Evolutionary conservation across 352 stramenopile species (phyloP).

Genomic region (Phytopythium oedochilum): DNA sequence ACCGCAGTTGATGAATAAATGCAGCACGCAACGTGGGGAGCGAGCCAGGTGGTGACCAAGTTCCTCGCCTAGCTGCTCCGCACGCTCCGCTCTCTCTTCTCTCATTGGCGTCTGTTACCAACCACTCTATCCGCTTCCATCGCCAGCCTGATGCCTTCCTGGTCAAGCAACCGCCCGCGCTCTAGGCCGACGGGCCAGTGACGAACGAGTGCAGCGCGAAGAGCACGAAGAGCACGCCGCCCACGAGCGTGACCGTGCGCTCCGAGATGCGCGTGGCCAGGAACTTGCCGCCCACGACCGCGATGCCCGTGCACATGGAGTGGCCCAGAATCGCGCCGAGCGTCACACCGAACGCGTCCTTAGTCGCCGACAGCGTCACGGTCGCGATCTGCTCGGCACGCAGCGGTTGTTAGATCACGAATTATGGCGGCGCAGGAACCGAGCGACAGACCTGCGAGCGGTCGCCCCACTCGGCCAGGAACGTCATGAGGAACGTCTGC

Average conservation of each 20-base stretch:
- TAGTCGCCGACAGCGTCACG: slow-evolving; percentile 96
- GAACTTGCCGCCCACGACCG: slow-evolving; percentile 96
- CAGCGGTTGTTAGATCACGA: not conserved
- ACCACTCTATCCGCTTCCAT: not conserved
- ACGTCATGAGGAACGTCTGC: slow-evolving; percentile 97
- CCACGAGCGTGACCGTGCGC: slow-evolving; percentile 95
- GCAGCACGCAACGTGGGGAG: not conserved
- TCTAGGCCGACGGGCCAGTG: slow-evolving; percentile 55
- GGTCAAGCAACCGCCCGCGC: not conserved
- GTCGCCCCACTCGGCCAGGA: slow-evolving; percentile 98
- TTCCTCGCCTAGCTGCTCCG: not conserved
- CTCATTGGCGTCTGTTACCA: not conserved
- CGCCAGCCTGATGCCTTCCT: no score
- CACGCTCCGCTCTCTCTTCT: not conserved
- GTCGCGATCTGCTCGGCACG: slow-evolving; percentile 91
- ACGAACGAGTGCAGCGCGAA: slow-evolving; percentile 97
- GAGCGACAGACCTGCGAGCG: slow-evolving; percentile 79
- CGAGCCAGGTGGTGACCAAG: not conserved
- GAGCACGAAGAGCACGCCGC: slow-evolving; percentile 94
- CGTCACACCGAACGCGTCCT: slow-evolving; percentile 94
- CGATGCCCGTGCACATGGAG: slow-evolving; percentile 97
- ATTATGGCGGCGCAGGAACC: no score
- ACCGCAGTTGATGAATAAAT: not conserved
- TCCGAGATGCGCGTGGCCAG: slow-evolving; percentile 97
- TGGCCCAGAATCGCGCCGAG: slow-evolving; percentile 96